Conservation (phyloP, 2,329 filamentous ascomycete genomes). For the Alternaria sp. region DNA sequence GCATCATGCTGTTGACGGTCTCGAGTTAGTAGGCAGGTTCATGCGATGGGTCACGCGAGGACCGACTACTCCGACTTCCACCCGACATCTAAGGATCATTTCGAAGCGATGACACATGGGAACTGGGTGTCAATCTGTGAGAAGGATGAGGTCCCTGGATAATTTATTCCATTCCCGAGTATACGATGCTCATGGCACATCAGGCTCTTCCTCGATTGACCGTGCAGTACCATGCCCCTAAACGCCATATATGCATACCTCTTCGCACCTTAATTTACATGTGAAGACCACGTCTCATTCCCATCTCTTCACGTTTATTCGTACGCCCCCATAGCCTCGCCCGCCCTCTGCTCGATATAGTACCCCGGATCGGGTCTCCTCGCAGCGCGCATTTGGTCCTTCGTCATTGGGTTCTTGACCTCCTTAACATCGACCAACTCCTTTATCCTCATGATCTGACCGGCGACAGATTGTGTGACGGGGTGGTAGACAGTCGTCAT, state of each 20-base stretch:
- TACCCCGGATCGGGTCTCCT: conserved; percentile 81
- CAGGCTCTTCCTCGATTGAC: not conserved
- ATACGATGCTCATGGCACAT: not conserved
- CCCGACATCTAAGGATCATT: too few relatives aligned
- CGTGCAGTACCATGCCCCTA: too few relatives aligned
- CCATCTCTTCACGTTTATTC: conserved; percentile 4
- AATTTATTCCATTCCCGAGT: not conserved
- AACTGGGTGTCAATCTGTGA: too few relatives aligned
- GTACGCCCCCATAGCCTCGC: conserved; percentile 24
- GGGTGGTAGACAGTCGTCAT: conserved; percentile 89
- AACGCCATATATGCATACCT: not conserved
- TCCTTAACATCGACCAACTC: conserved; percentile 85
- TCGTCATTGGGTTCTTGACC: conserved; percentile 69
- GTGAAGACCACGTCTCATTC: not conserved
- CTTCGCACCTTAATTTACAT: not conserved
- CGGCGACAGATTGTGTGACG: conserved; percentile 78
- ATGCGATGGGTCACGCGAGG: too few relatives aligned
- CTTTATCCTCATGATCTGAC: conserved; percentile 93
- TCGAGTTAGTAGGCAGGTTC: too few relatives aligned
- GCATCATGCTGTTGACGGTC: too few relatives aligned
- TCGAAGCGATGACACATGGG: too few relatives aligned
- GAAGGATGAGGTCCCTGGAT: not conserved
- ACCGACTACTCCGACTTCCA: too few relatives aligned
- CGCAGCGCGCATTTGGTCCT: conserved; percentile 71
- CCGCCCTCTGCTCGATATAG: conserved; percentile 69